A percentile compares a stretch with the other conserved stretches of the same genome.
These are phyloP conservation scores for Colletotrichum sidae DNA, from an alignment of 2,329 filamentous ascomycete genomes.

Conservation along the genomic window DNA sequence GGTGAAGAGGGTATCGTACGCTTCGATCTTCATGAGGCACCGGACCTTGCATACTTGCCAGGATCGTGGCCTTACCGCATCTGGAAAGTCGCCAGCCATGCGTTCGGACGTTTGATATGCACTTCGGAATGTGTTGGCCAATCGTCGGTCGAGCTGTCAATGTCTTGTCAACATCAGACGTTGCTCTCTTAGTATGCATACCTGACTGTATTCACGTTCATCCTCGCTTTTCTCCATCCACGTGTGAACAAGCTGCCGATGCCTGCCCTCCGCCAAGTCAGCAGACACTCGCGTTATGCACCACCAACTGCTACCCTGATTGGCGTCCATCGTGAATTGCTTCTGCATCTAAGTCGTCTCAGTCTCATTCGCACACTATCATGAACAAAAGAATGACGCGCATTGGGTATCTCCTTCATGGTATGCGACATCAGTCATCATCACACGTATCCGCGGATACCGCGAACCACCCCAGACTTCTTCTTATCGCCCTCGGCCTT, in stretches of 20 bases:
- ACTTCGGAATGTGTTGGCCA: not conserved
- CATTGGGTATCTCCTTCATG: slow-evolving; percentile 19
- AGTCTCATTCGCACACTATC: not conserved
- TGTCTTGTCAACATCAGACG: too few relatives aligned
- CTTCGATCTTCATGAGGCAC: not conserved
- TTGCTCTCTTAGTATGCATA: too few relatives aligned
- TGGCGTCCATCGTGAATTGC: not conserved
- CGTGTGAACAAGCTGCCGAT: too few relatives aligned
- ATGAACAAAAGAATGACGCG: slow-evolving; percentile 2
- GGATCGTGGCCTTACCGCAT: slow-evolving; percentile 11
- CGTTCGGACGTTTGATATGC: slow-evolving; percentile 5
- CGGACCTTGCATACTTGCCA: not conserved
- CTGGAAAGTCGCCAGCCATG: slow-evolving; percentile 24
- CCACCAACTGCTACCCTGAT: too few relatives aligned
- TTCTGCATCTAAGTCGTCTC: not conserved
- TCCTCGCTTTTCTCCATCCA: too few relatives aligned
- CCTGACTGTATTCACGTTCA: too few relatives aligned
- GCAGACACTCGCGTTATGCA: too few relatives aligned
- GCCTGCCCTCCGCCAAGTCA: too few relatives aligned
- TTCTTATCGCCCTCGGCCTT: slow-evolving; percentile 56
- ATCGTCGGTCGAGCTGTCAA: too few relatives aligned
- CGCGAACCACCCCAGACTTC: slow-evolving; percentile 54
- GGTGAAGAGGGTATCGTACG: too few relatives aligned
- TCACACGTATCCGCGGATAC: slow-evolving; percentile 53
- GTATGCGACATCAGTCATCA: not conserved